Evolutionary conservation across 2,329 filamentous ascomycete species (phyloP).

Genomic region (Trichophyton equinum): DNA sequence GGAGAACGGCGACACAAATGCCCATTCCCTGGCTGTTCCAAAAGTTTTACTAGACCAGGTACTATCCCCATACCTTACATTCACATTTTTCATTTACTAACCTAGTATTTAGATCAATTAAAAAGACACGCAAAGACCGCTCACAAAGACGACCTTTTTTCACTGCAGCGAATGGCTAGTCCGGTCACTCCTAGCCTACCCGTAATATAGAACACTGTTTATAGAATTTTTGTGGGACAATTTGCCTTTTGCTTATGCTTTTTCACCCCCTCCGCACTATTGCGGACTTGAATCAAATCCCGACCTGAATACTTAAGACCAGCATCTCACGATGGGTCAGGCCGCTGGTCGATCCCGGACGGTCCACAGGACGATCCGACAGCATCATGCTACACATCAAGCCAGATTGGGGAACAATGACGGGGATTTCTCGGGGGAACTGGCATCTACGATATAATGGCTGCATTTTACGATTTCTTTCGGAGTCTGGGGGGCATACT

Average conservation of each 20-base stretch:
- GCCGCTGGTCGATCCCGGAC: not conserved
- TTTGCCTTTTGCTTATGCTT: not conserved
- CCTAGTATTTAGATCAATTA: conserved; percentile 25
- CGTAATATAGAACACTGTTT: conserved; percentile 13
- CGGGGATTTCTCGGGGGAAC: not conserved
- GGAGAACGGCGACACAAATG: conserved; percentile 34
- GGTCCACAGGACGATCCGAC: not conserved
- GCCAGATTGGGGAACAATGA: not conserved
- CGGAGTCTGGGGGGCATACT: not conserved
- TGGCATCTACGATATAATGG: not conserved
- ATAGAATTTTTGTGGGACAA: not conserved
- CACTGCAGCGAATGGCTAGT: conserved; percentile 14
- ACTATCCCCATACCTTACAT: conserved; percentile 3
- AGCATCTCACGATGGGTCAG: not conserved
- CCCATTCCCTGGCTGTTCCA: conserved; percentile 26
- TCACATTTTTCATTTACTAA: not conserved
- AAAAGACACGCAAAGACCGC: conserved; percentile 30
- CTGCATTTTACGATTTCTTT: not conserved
- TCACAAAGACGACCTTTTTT: conserved; percentile 20
- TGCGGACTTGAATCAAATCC: not conserved
- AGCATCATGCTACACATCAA: not conserved
- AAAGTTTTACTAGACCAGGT: conserved; percentile 35
- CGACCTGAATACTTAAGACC: not conserved
- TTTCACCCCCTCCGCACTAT: not conserved
- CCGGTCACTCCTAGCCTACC: conserved; percentile 15